These are phyloP conservation scores for Tuber borchii DNA, from an alignment of 495 filamentous ascomycete species.

Conservation along the genomic window DNA sequence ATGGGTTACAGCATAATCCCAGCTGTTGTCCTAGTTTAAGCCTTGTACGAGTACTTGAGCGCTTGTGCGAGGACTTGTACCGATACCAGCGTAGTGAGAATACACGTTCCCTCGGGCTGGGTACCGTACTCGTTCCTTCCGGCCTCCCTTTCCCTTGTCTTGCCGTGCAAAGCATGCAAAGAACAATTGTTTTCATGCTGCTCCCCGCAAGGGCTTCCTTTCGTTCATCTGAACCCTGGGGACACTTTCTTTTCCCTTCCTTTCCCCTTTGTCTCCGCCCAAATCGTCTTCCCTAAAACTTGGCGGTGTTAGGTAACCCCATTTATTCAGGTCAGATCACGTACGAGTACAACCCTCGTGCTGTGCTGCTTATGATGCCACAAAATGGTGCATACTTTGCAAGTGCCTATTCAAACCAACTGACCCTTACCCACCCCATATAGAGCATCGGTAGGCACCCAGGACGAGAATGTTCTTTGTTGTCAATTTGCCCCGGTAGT, in stretches of 20 bases:
- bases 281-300: neutral
- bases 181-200: slow-evolving; percentile 6
- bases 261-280: neutral
- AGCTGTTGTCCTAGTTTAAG: neutral
- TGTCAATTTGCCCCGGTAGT: slow-evolving; percentile 1
- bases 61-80: neutral
- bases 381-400: neutral
- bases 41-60: neutral
- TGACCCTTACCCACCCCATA: neutral
- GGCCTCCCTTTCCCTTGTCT: neutral
- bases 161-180: neutral
- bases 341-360: neutral
- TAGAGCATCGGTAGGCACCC: neutral
- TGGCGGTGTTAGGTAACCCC: neutral
- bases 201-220: neutral
- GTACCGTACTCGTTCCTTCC: neutral
- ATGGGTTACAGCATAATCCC: neutral
- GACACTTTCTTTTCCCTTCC: neutral
- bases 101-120: slow-evolving; percentile 5
- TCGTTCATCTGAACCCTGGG: neutral
- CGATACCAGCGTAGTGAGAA: neutral
- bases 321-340: neutral
- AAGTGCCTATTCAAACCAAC: neutral
- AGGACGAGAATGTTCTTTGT: slow-evolving; percentile 1
- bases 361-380: neutral